Percentiles rank a stretch among this genome's conserved stretches.
phyloP scores from a whole-genome alignment of 2,329 filamentous ascomycete species.

The Microdochium trichocladiopsis region DNA sequence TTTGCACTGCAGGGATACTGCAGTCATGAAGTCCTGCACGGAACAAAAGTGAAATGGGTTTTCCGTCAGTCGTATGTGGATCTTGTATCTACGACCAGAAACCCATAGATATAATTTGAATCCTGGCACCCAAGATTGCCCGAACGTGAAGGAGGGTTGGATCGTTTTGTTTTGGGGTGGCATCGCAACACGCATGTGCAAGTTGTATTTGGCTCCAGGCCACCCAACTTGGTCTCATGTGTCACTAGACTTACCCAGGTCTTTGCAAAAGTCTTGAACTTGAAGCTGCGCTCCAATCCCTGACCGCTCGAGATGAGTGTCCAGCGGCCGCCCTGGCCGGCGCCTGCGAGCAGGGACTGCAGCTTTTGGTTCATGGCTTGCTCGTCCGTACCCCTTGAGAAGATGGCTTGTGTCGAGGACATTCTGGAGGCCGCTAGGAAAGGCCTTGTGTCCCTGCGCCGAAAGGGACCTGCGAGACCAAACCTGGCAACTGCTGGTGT shows the following conservation, averaged over 20 bases:
- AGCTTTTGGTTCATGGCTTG: conserved; percentile 24
- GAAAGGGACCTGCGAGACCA: no score
- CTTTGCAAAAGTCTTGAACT: conserved; percentile 59
- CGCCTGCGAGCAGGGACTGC: conserved; percentile 23
- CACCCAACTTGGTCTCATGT: no score
- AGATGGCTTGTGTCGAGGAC: conserved; percentile 13
- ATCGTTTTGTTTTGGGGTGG: no score
- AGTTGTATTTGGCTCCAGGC: no score
- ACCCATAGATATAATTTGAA: no score
- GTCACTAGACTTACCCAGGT: conserved; percentile 45
- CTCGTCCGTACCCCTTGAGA: conserved; percentile 39
- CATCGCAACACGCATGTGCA: no score
- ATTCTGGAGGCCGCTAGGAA: conserved; percentile 3
- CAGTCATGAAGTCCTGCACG: conserved; percentile 68
- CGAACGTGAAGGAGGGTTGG: no score
- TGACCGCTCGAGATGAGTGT: conserved; percentile 39
- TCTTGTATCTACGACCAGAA: not conserved
- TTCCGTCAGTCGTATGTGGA: no score
- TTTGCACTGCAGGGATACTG: conserved; percentile 61
- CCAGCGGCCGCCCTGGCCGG: conserved; percentile 35
- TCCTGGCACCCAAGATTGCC: no score
- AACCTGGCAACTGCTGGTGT: no score
- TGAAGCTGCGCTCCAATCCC: conserved; percentile 53
- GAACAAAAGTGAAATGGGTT: not conserved
- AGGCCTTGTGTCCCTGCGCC: no score